Evolutionary conservation across 1,284 basidiomycete genomes (phyloP), one percentile per base, ranked within the genome.

Genomic region (Puccinia horiana): DNA sequence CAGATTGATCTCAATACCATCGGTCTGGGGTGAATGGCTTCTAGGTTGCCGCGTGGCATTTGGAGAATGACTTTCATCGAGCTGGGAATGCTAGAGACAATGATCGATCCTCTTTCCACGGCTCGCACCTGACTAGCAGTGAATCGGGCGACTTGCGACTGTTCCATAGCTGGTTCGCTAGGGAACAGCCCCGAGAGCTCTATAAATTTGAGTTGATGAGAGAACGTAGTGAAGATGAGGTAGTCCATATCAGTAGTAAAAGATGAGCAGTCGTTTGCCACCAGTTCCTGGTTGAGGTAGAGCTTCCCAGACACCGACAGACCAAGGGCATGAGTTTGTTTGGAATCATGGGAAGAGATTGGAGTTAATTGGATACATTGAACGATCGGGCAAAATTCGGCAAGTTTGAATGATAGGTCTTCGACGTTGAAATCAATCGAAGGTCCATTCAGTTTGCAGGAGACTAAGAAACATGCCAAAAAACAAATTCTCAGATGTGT

Each of bases 21-120:
- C 0, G 96, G 93, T 47, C 97, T 89, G 0, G 97, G 97, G 85
- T 93, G 94, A 81, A 99, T 92, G 0, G 95, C 98, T 88, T 99
- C 97, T 78, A 99, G 87, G 87, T 99, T 99, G 0, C 97, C 97
- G 84, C 97, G 89, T 0, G 96, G 97, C 95, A 99, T 99, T 88
- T 99, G 97, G 18, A 99, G 88, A 0, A 99, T 93, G 23, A 98
- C 87, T 84, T 90, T 92, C 94, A 97, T 98, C 11, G 91, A 89
- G 83, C 92, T 94, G 1, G 94, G 92, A 0, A 96, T 92, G 16
- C 92, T 92, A 0, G 92, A 91, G 0, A 97, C 94, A 40, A 96
- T 94, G 82, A 92, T 88, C 0, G 93, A 92, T 0, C 95, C 95
- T 69, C 96, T 89, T 87, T 98, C 95, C 0, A 97, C 90, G 26